Base-by-base conservation (phyloP, 148 eudicot genomes). In the Simmondsia chinensis region DNA sequence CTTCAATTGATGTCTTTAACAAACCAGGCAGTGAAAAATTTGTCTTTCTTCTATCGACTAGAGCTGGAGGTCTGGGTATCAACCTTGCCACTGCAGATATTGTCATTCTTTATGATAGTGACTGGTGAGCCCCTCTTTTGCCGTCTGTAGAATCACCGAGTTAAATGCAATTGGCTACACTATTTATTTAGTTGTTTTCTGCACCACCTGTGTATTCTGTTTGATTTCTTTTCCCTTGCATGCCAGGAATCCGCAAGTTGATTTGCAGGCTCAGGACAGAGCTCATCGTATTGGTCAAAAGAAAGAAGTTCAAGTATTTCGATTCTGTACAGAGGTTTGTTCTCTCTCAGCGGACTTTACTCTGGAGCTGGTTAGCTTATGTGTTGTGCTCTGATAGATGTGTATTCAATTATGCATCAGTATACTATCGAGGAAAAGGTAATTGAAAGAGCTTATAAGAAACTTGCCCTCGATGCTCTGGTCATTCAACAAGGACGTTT, bases 11-110 rank as follows among this genome's bases (percentile, higher is more conserved):
- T 22, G 77, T 74, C 12, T 91, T 67, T 14, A 91, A 91, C 59
- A 79, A 69, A 57, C 99, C 99, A 29, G 96, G 94, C 62, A 91
- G 99, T 64, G 94, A 86, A 63, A 91, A 91, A 50, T 91, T 91
- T 60, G 94, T 69, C 52, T 91, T 91, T 50, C 68, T 91, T 45
- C 66, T 91, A 15, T 91, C 99, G 46, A 91, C 99, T 17, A 80
- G 99, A 74, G 99, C 99, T 48, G 99, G 99, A 45, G 99, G 99
- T 10, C 99, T 91, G 66, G 99, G 99, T 21, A 91, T 91, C 49
- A 91, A 91, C 67, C 99, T 91, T 68, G 99, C 99, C 39, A 91
- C 99, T 65, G 99, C 99, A 22, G 99, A 91, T 67, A 67, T 91
- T 49, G 99, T 91, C 60, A 79, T 91, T 68, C 80, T 91, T 8